Evolutionary conservation across 176 grass and related monocot genomes (phyloP).

Genomic region (Oryza rufipogon): DNA sequence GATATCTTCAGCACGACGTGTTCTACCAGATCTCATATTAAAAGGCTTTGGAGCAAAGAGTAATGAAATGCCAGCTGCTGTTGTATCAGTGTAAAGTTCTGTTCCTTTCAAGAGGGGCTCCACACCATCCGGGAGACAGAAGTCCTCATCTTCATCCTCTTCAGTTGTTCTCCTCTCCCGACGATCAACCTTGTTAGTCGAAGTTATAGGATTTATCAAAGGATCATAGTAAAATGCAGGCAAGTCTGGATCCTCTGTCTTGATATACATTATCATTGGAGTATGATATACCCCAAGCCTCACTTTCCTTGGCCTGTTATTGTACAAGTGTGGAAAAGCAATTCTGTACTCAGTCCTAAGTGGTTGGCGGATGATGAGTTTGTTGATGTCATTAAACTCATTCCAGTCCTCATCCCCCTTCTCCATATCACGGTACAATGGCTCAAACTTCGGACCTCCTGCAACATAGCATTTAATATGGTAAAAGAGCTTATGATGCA

Average conservation of each 20-base stretch:
- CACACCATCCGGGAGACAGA: slow-evolving; percentile 81
- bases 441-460: slow-evolving; percentile 99
- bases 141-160: slow-evolving; percentile 83
- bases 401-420: slow-evolving; percentile 99
- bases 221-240: slow-evolving; percentile 99
- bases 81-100: slow-evolving; percentile 89
- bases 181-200: slow-evolving; percentile 74
- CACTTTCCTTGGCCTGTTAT: slow-evolving; percentile 98
- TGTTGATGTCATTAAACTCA: slow-evolving; percentile 99
- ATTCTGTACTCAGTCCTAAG: slow-evolving; percentile 98
- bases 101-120: slow-evolving; percentile 70
- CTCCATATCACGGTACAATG: slow-evolving; percentile 96
- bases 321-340: slow-evolving; percentile 96
- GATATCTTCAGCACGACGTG: slow-evolving; percentile 91
- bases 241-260: slow-evolving; percentile 97
- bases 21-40: slow-evolving; percentile 94
- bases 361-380: slow-evolving; percentile 97
- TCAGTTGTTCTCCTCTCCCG: slow-evolving; percentile 68
- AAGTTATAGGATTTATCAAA: slow-evolving; percentile 94
- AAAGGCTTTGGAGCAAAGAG: slow-evolving; percentile 91
- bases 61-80: slow-evolving; percentile 89
- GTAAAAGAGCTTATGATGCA: neutral
- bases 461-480: slow-evolving; percentile 15
- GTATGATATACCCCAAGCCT: slow-evolving; percentile 87
- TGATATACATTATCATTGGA: slow-evolving; percentile 99